These are phyloP conservation scores for Quercus variabilis DNA, from an alignment of 306 rosid genomes.

Conservation along the genomic window DNA sequence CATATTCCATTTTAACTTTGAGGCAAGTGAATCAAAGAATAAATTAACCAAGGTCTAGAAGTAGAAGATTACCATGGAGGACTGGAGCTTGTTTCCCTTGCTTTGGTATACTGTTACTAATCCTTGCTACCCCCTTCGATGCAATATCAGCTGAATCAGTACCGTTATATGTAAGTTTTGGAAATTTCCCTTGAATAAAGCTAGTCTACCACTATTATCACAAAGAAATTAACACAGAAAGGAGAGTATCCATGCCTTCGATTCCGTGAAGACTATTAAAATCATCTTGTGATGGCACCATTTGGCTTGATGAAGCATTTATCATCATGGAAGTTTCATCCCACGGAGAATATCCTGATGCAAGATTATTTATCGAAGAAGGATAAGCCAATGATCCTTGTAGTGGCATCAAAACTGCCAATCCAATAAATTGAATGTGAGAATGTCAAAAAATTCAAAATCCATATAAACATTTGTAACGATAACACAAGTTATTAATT, in stretches of 20 bases:
- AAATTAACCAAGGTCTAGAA: slow-evolving; percentile 2
- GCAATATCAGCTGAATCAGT: slow-evolving; percentile 86
- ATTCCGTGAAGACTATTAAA: slow-evolving; percentile 40
- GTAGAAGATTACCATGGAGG: slow-evolving; percentile 54
- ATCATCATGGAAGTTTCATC: slow-evolving; percentile 60
- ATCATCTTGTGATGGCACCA: slow-evolving; percentile 47
- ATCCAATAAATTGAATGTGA: slow-evolving; percentile 28
- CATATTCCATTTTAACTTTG: background rate
- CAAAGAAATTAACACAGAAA: slow-evolving; percentile 6
- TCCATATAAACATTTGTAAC: background rate
- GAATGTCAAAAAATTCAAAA: slow-evolving; percentile 7
- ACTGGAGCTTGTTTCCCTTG: slow-evolving; percentile 54
- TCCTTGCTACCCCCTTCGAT: slow-evolving; percentile 55
- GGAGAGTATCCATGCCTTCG: slow-evolving; percentile 51
- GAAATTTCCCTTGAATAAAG: slow-evolving; percentile 40
- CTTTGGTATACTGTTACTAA: slow-evolving; percentile 40
- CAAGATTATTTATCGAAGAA: slow-evolving; percentile 49
- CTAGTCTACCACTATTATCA: slow-evolving; percentile 4
- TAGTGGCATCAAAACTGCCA: slow-evolving; percentile 67
- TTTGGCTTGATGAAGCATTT: slow-evolving; percentile 38
- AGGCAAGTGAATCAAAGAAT: background rate
- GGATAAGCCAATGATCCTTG: slow-evolving; percentile 70
- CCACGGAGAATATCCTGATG: slow-evolving; percentile 62
- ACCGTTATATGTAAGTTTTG: slow-evolving; percentile 37
- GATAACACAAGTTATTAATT: slow-evolving; percentile 8